Evolutionary conservation across 2,329 filamentous ascomycete species (phyloP), one percentile per base, ranked within the genome.

Genomic region (Fusarium sterilihyphosum): DNA sequence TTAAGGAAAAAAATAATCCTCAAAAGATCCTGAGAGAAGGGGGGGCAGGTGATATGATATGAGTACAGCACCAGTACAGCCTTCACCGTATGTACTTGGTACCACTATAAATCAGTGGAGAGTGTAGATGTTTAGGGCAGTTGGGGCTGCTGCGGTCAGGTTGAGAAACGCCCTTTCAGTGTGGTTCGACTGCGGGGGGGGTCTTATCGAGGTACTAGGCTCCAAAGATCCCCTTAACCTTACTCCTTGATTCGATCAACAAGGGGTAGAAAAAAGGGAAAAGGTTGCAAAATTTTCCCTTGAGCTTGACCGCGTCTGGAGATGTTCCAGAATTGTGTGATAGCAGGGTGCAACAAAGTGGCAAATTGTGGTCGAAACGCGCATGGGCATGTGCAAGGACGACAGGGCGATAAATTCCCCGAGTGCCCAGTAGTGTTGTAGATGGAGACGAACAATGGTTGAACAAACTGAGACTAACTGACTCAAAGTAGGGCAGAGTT

Each of bases 171-270:
- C 63, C 67, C 70, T 67, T 74, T 63, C 69, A 70, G 71, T 66
- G 69, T 78, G 77, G 77, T 76, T 78, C 77, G 75, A 78, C 70
- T 75, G 77, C 72, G 75, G 75, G 77, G 77, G 77, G 74, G 73
- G 66, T 31, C 61, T 77, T 78, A 74, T 78, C 66, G 53, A 44
- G 62, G 29, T 44, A 66, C 65, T 70, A 74, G 66, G 65, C 67
- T 78, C 59, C 74, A 70, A 65, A 70, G 49, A 71, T 76, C 73
- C 65, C 67, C 57, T 73, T 74, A 63, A 70, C 65, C 61, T 73
- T 74, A 67, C 71, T 77, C 65, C 71, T 72, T 78, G 67, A 71
- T 70, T 74, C 65, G 71, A 76, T 69, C 64, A 73, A 67, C 58
- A 73, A 70, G 64, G 68, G 65, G 59, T 50, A 49, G 71, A 64